Conservation (phyloP, 2,329 filamentous ascomycete genomes). For the Stemphylium beticola region DNA sequence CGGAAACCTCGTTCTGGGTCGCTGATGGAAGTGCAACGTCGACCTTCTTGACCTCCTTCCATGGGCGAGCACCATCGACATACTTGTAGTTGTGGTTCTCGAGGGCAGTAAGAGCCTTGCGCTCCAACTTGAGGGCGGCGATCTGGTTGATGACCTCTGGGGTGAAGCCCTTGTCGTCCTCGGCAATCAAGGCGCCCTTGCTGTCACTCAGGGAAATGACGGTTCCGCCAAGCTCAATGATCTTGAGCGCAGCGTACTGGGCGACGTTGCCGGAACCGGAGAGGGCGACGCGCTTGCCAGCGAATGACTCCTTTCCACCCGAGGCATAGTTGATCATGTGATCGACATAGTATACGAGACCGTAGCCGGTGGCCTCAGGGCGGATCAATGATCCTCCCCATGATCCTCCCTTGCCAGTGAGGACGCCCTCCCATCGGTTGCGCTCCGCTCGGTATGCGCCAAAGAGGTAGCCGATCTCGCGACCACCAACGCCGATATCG, state of each 20-base stretch:
- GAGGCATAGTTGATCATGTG: constrained; percentile 75
- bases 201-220: constrained; percentile 95
- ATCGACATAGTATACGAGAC: constrained; percentile 75
- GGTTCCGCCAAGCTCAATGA: constrained; percentile 91
- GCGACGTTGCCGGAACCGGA: constrained; percentile 98
- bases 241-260: constrained; percentile 95
- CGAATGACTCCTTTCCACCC: constrained; percentile 78
- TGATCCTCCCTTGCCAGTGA: constrained; percentile 91
- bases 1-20: constrained; percentile 96
- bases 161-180: constrained; percentile 73
- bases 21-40: constrained; percentile 92
- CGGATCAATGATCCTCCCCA: constrained; percentile 96
- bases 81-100: constrained; percentile 78
- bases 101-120: constrained; percentile 79
- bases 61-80: constrained; percentile 85
- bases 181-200: constrained; percentile 81
- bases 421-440: constrained; percentile 93
- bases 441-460: constrained; percentile 87
- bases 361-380: constrained; percentile 95
- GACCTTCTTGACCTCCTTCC: constrained; percentile 86
- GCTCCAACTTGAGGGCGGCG: constrained; percentile 83
- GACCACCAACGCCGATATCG: constrained; percentile 91
- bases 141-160: constrained; percentile 80
- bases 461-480: constrained; percentile 95
- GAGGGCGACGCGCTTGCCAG: constrained; percentile 92